A percentile compares a stretch with the other conserved stretches of the same genome.
Conservation (phyloP, 495 filamentous ascomycete genomes). For the Parmelia sp. region DNA sequence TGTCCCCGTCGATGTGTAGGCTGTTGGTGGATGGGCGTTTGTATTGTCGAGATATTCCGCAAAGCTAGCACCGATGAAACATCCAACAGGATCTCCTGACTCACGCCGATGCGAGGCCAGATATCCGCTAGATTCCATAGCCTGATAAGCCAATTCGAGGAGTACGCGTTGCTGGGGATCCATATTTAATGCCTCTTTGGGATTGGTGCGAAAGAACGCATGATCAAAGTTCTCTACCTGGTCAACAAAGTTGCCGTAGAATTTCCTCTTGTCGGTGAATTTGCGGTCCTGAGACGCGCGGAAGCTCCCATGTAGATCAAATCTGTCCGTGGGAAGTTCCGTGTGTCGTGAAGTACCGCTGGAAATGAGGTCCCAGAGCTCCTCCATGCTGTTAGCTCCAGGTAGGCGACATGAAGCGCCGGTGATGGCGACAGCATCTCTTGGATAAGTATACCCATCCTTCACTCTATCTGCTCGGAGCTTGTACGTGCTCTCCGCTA, state of each 20-base stretch:
- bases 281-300: slow-evolving; percentile 14
- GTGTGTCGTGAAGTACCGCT: slow-evolving; percentile 18
- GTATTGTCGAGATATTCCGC: slow-evolving; percentile 32
- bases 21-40: slow-evolving; percentile 19
- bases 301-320: slow-evolving; percentile 17
- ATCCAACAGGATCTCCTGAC: slow-evolving; percentile 16
- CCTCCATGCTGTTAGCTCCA: slow-evolving; percentile 25
- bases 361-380: slow-evolving; percentile 29
- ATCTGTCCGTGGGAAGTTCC: slow-evolving; percentile 20
- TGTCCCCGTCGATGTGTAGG: slow-evolving; percentile 24
- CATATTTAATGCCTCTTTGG: slow-evolving; percentile 41
- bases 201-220: slow-evolving; percentile 45
- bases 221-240: slow-evolving; percentile 45
- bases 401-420: slow-evolving; percentile 24
- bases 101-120: slow-evolving; percentile 23
- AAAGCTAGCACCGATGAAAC: slow-evolving; percentile 22
- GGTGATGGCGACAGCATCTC: slow-evolving; percentile 23
- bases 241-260: slow-evolving; percentile 41
- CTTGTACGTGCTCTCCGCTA: neutral
- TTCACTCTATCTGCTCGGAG: slow-evolving; percentile 4
- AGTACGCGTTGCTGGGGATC: slow-evolving; percentile 48
- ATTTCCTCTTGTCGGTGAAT: slow-evolving; percentile 1
- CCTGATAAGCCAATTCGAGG: slow-evolving; percentile 45
- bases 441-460: slow-evolving; percentile 12
- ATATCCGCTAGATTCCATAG: slow-evolving; percentile 42